Base-by-base conservation (phyloP, 2,329 filamentous ascomycete genomes). In the Arachnomyces sp. region DNA sequence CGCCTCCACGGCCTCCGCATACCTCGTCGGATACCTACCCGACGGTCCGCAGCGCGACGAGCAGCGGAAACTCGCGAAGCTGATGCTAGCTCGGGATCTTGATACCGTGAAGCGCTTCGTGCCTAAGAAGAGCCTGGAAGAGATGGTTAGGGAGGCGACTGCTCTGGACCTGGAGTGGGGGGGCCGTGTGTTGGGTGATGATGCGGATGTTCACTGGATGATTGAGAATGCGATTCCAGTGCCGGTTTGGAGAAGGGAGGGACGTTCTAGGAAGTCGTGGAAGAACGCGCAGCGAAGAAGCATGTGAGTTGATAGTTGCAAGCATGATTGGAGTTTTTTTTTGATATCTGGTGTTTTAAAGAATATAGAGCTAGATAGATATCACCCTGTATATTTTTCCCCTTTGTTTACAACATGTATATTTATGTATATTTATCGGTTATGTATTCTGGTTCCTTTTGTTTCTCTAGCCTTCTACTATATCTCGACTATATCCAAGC, bases 121-220 rank as follows among this genome's bases (percentile, higher is more conserved):
- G 8, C 55, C 60, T 16, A 31, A 36, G 3, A 36, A 47, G 15
- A 43, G 54, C 12, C 41, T 67, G 11, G 28, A 38, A 3, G 42
- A 55, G 14, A 63, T 65, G 59, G 45, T 68, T 28, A 52, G 60
- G 35, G 54, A 60, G 7, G 65, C 65, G 7, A 43, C 46, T 11
- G 44, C 44, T 25, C 32, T 65, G 25, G 65, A 68, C 40, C 30
- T 31, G 3, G 48, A 56, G 38, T 65, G 61, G 61, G 15, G 41
- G 21, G 9, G 34, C 43, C 4, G 54, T 55, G 5, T 48, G 51
- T 21, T 25, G 21, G 21, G 21, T 25, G 21, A 5, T 25, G 21
- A 9, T 25, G 9, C 9, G 5, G 9, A 25, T 2, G 45, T 51
- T 28, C 39, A 45, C 3, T 62, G 58, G 55, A 44, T 59, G 40